Base-by-base conservation (phyloP, 805 yeast genomes). In the Spathaspora arborariae region DNA sequence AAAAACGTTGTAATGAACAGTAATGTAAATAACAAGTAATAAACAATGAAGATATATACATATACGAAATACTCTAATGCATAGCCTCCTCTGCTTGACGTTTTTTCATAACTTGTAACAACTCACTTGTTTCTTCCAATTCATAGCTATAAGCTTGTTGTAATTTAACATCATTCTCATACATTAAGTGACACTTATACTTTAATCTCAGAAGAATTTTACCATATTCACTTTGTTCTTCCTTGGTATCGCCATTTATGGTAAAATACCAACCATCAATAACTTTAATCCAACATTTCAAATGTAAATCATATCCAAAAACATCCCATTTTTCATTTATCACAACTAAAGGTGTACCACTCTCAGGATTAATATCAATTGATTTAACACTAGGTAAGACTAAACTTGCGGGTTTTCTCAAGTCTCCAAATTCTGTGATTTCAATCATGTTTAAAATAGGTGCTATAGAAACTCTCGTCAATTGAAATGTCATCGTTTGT, bases 241-340 rank as follows among this genome's bases (percentile, higher is more conserved):
- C 11, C 13, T 18, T 20, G 16, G 27, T 24, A 45, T 41, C 44
- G 24, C 33, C 35, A n/a, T n/a, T n/a, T n/a, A n/a, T n/a, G 6
- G 44, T 41, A 40, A 49, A 63, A 40, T 68, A 68, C 76, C 76
- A 72, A 19, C 74, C 60, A 45, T 82, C 85, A 18, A 79, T 48
- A 0, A 72, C 56, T 47, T 64, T 72, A 1, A 65, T 58, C 88
- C 88, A 82, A 9, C 63, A 57, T 45, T 58, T 63, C 46, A 82
- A 52, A 5, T 61, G 67, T 1, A 48, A n/a, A 6, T 76, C 72
- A 53, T 67, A 82, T 10, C 59, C 53, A 55, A 62, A 81, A 0
- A 75, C 70, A 34, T 71, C 72, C 40, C 38, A 21, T 38, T 57
- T 53, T 39, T 60, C 62, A 5, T 64, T 68, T 34, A 79, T 48